Evolutionary conservation across 75 land plant genomes (phyloP), one percentile per base, ranked within the genome.

Genomic region (Sequoia sempervirens): DNA sequence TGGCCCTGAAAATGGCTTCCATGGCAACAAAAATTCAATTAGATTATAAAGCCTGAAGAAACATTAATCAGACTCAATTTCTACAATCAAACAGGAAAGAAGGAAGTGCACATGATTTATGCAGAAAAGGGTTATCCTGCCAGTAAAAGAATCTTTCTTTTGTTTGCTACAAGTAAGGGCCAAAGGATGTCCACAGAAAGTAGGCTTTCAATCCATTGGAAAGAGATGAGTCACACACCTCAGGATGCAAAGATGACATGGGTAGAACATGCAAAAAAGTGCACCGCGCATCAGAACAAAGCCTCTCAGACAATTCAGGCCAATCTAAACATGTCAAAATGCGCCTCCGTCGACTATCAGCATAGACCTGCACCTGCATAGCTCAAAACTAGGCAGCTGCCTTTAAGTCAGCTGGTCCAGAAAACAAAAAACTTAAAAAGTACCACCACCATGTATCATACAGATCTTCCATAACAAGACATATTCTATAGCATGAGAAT

Each of bases 181-280:
- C n/a, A 45, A n/a, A 5, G 14, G 4, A 78, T 41, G 32, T 78
- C 28, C 50, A 78, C 45, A n/a, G 45, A 45, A 78, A 41, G 45
- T 78, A 78, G 23, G 45, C 80, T 82, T 6, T 2, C 2, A 18
- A 83, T 74, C 38, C 23, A 28, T 9, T 30, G 23, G 36, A 30
- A 36, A 79, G 78, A 30, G 32, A 10, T 37, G 18, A 43, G 8
- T 80, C 41, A 30, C n/a, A n/a, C 20, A 92, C 93, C 91, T 90
- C 88, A 84, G 85, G 83, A 41, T 83, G 81, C 84, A 92, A 84
- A 64, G 80, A 76, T 30, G 89, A 87, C n/a, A 93, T 88, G 17
- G 95, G 93, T 37, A 93, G 85, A 78, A 93, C 93, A 85, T 93
- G 95, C 56, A 93, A 84, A 45, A 79, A 81, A 17, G 93, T 90